Evolutionary conservation across 2,329 filamentous ascomycete genomes (phyloP), one percentile per base, ranked within the genome.

Genomic region (Seiridium cupressi): DNA sequence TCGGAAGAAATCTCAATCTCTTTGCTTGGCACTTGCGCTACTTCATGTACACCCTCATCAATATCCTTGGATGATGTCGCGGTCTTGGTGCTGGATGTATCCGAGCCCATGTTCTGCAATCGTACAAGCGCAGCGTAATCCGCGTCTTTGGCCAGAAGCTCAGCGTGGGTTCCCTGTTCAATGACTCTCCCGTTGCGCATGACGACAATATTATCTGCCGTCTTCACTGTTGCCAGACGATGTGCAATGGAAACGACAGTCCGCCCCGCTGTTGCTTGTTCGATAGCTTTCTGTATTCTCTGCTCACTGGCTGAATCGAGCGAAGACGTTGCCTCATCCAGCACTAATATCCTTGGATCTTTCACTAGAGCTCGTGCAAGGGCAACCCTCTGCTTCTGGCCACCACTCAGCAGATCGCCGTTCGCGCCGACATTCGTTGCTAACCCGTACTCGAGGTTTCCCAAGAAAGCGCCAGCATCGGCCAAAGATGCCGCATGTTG

Each of bases 171-270:
- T 0, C 88, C 88, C 66, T 86, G 74, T 69, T 91, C 88, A 2
- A 87, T 76, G 1, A 87, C 79, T 38, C 75, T 72, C 0, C 89
- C 88, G 48, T 83, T 77, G 3, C 84, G 77, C 64, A 91, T 75
- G 2, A 91, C 87, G 3, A 90, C 76, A 53, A 91, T 90, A 58
- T 84, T 82, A 62, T 90, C 84, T 0, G 88, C 88, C 57, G 84
- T 79, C 64, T 81, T 83, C 59, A 88, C 82, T 0, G 84, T 88
- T 0, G 82, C 82, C 2, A 89, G 74, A 0, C 85, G 76, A 71
- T 88, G 85, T 0, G 88, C 88, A 59, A 91, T 89, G 8, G 86
- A 81, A 59, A 91, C 84, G 0, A 87, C 88, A 0, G 88, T 91
- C n/a, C 86, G 68, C 1, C 70, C 71, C 1, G 46, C 51, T 4